Conservation (phyloP, 495 filamentous ascomycete genomes). For the Xylaria longipes region DNA sequence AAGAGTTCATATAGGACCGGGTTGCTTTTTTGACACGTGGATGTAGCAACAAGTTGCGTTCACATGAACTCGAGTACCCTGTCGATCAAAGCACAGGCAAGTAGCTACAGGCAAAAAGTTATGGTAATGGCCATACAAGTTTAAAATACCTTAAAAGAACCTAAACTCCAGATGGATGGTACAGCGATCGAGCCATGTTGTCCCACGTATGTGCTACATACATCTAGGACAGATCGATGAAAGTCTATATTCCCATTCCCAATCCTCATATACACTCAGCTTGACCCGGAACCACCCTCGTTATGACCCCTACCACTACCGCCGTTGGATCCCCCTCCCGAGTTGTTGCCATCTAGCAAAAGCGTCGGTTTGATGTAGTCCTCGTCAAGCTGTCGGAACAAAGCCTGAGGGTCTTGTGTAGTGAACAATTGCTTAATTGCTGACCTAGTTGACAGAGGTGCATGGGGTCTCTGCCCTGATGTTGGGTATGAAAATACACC, state of each 20-base stretch:
- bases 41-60: neutral
- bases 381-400: slow-evolving; percentile 94
- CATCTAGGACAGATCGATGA: neutral
- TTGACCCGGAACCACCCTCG: slow-evolving; percentile 34
- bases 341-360: slow-evolving; percentile 69
- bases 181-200: neutral
- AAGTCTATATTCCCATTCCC: slow-evolving; percentile 15
- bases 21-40: neutral
- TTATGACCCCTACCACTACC: slow-evolving; percentile 31
- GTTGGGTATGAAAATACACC: slow-evolving; percentile 43
- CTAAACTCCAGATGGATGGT: slow-evolving; percentile 20
- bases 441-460: slow-evolving; percentile 71
- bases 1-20: neutral
- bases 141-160: neutral
- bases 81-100: neutral
- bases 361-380: slow-evolving; percentile 95
- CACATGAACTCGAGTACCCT: neutral
- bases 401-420: slow-evolving; percentile 84
- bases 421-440: slow-evolving; percentile 69
- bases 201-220: slow-evolving; percentile 12
- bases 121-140: neutral
- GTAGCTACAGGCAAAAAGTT: neutral
- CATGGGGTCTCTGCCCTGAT: slow-evolving; percentile 38
- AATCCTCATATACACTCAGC: slow-evolving; percentile 15
- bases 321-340: slow-evolving; percentile 26